These are phyloP conservation scores for Talaromyces sp. DNA, from an alignment of 2,329 filamentous ascomycete species.

Conservation along the genomic window DNA sequence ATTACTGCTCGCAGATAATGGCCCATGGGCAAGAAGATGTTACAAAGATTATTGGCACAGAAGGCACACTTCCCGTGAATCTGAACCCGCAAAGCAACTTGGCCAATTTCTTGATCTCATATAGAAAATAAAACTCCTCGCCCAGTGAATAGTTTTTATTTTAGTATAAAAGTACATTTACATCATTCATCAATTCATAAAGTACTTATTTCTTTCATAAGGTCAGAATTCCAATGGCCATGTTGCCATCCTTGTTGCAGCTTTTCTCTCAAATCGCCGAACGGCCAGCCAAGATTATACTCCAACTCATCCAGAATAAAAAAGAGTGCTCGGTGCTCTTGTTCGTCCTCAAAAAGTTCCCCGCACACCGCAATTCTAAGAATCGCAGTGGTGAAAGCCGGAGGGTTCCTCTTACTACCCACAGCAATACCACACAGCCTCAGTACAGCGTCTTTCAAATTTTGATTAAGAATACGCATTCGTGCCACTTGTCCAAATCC, in stretches of 20 bases:
- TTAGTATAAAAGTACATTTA: not conserved
- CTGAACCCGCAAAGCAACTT: constrained; percentile 51
- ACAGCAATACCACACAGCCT: constrained; percentile 54
- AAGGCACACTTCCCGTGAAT: constrained; percentile 59
- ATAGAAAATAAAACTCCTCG: too few relatives aligned
- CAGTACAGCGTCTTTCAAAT: constrained; percentile 41
- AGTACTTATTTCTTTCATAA: not conserved
- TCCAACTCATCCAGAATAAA: constrained; percentile 39
- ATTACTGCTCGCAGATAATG: constrained; percentile 62
- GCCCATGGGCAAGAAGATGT: constrained; percentile 61
- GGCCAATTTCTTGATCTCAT: too few relatives aligned
- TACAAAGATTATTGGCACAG: constrained; percentile 62
- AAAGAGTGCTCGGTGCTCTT: constrained; percentile 46
- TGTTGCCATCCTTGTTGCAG: constrained; percentile 46
- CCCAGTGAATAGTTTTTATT: not conserved
- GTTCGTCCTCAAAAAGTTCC: constrained; percentile 43
- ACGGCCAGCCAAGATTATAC: constrained; percentile 49
- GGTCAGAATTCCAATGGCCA: not conserved
- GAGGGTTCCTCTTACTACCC: constrained; percentile 50
- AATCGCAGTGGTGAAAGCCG: constrained; percentile 43
- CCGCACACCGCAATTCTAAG: constrained; percentile 53
- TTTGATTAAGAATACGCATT: constrained; percentile 14
- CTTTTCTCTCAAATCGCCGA: constrained; percentile 41
- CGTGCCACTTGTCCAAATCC: constrained; percentile 27
- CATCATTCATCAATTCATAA: not conserved